Evolutionary conservation across 257 asterid genomes (phyloP).

Genomic region (Salvia hispanica): DNA sequence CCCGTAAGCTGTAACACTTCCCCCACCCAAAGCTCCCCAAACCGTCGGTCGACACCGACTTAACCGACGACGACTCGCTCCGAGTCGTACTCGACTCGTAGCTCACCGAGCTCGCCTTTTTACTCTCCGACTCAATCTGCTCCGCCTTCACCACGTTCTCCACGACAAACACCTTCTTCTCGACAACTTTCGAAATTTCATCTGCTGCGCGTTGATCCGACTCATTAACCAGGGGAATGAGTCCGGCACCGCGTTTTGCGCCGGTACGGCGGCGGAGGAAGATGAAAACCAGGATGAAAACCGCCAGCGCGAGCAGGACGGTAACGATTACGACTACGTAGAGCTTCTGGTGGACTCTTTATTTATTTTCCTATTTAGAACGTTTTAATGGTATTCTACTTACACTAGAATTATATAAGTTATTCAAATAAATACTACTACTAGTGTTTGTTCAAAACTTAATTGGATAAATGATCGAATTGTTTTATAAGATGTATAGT

Average conservation of each 20-base stretch:
- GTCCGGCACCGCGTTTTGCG: conserved; percentile 47
- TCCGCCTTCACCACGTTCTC: conserved; percentile 38
- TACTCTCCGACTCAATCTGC: conserved; percentile 42
- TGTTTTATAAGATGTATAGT: too few species aligned
- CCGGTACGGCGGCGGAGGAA: conserved; percentile 47
- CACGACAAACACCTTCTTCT: conserved; percentile 44
- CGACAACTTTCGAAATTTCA: conserved; percentile 26
- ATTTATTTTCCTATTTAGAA: too few species aligned
- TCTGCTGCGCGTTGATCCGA: conserved; percentile 39
- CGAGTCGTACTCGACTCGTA: conserved; percentile 68
- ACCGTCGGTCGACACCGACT: conserved; percentile 65
- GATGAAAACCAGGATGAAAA: conserved; percentile 46
- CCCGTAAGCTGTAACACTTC: conserved; percentile 62
- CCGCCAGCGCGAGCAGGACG: conserved; percentile 41
- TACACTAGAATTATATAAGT: too few species aligned
- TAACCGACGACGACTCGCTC: conserved; percentile 74
- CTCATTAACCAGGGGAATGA: conserved; percentile 56
- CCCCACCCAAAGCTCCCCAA: conserved; percentile 71
- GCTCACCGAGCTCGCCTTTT: conserved; percentile 68
- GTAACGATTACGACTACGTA: conserved; percentile 61
- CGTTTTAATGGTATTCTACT: too few species aligned
- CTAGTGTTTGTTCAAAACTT: too few species aligned
- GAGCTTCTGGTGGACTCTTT: conserved; percentile 61
- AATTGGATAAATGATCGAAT: too few species aligned
- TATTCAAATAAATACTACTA: too few species aligned